Evolutionary conservation across 2,329 filamentous ascomycete species (phyloP).

Genomic region (Onygena corvina): DNA sequence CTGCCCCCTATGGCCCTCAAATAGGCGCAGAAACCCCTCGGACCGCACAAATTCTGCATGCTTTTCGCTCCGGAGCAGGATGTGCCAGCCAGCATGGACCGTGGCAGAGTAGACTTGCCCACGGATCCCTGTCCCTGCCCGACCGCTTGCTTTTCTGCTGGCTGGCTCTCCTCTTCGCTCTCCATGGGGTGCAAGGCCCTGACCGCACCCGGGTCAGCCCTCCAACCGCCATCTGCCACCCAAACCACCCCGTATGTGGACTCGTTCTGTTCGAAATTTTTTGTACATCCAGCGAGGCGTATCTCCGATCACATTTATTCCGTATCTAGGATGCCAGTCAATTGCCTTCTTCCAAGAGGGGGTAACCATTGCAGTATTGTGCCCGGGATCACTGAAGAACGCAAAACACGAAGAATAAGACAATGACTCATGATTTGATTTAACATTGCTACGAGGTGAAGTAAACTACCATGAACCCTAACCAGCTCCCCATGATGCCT

Average conservation of each 20-base stretch:
- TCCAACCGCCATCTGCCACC: constrained; percentile 21
- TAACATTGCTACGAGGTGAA: constrained; percentile 41
- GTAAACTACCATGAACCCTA: constrained; percentile 88
- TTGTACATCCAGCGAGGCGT: constrained; percentile 20
- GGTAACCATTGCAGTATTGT: no score
- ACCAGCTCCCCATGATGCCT: constrained; percentile 90
- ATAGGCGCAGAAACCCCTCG: no score
- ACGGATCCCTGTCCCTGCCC: background rate
- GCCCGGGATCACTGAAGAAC: background rate
- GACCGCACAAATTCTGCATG: background rate
- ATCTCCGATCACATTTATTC: constrained; percentile 8
- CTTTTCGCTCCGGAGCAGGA: background rate
- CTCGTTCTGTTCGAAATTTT: constrained; percentile 50
- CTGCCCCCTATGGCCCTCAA: background rate
- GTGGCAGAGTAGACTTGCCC: background rate
- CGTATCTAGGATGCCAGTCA: background rate
- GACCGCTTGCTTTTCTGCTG: background rate
- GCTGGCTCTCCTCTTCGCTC: background rate
- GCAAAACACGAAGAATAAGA: background rate
- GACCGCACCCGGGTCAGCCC: background rate
- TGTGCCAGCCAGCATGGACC: no score
- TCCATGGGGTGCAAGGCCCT: background rate
- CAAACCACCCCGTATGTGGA: constrained; percentile 47
- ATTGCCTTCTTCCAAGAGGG: background rate
- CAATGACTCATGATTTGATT: background rate